Base-by-base conservation (phyloP, 805 yeast species). In the Peterozyma toletana region DNA sequence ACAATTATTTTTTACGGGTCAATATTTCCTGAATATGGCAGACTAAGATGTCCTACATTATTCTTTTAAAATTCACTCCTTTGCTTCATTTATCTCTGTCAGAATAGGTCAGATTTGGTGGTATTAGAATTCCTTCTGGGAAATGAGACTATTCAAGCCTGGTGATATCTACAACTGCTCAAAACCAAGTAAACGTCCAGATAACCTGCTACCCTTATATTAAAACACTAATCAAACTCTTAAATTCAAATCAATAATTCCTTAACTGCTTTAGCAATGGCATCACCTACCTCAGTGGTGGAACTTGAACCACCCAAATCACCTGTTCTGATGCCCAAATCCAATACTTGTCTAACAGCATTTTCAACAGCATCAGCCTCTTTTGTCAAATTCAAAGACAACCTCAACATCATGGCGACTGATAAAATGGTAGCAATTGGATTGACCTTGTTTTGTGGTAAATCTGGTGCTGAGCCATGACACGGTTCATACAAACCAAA, bases 401-500 rank as follows among this genome's bases (percentile, higher is more conserved):
- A 77, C 58, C 91, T 80, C 68, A 93, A 77, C 98, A 93, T 93
- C 95, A 93, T 86, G 30, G 98, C 98, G 11, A 87, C 95, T 21
- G 97, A 89, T 57, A 93, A 75, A 55, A 91, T 90, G 18, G 97
- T 87, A 42, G 98, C 99, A 46, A 91, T 67, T 42, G 99, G 99
- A 68, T 91, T 91, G 47, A 90, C 99, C 68, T 86, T 84, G 62
- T 88, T 87, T 48, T 68, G 71, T 42, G 83, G 81, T 60, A 91
- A 78, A 64, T 91, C 99, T 42, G 99, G 99, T 33, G 99, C 99
- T 39, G 96, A 84, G 39, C 99, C 99, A 63, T 91, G 99, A 61
- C 97, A 91, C 53, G 99, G 98, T 70, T 93, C 99, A 63, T 93
- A 93, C 51, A 93, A 73, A 47, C 99, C 99, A 60, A 93, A 90